Evolutionary conservation across 2,329 filamentous ascomycete species (phyloP).

Genomic region (Exophiala xenobiotica): DNA sequence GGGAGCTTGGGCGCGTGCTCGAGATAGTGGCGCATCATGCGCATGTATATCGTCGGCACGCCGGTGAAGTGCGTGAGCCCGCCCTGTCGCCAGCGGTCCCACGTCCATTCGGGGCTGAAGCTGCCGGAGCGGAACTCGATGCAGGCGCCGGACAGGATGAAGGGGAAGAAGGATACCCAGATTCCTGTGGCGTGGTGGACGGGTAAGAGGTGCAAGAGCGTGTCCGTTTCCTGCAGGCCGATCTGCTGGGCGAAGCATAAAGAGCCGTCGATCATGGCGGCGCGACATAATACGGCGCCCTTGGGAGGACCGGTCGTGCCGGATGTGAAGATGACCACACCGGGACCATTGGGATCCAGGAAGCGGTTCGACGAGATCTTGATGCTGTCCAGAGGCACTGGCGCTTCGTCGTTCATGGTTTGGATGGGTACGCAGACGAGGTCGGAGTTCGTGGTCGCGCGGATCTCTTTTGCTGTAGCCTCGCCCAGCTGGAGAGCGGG

Average conservation of each 20-base stretch:
- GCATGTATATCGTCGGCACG: slow-evolving; percentile 48
- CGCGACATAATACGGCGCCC: slow-evolving; percentile 28
- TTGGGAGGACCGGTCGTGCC: slow-evolving; percentile 34
- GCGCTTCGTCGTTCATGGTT: slow-evolving; percentile 23
- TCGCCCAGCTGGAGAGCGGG: slow-evolving; percentile 23
- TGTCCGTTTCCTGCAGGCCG: slow-evolving; percentile 31
- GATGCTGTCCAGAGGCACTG: slow-evolving; percentile 24
- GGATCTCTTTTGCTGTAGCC: slow-evolving; percentile 25
- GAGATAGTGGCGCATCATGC: slow-evolving; percentile 39
- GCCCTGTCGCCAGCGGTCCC: slow-evolving; percentile 40
- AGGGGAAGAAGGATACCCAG: slow-evolving; percentile 38
- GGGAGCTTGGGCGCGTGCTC: slow-evolving; percentile 27
- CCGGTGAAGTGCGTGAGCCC: slow-evolving; percentile 40
- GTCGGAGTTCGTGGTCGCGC: slow-evolving; percentile 22
- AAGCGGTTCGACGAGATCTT: slow-evolving; percentile 35
- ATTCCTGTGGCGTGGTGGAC: slow-evolving; percentile 36
- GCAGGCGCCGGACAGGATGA: slow-evolving; percentile 40
- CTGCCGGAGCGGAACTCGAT: slow-evolving; percentile 46
- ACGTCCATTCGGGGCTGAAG: slow-evolving; percentile 40
- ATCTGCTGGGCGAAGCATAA: slow-evolving; percentile 30
- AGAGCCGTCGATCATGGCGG: slow-evolving; percentile 31
- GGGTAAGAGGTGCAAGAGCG: slow-evolving; percentile 39
- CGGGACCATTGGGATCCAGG: slow-evolving; percentile 35
- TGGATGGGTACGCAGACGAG: slow-evolving; percentile 32
- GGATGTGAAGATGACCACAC: slow-evolving; percentile 34